phyloP scores from a whole-genome alignment of 495 filamentous ascomycete species.

The Neurospora sp. region DNA sequence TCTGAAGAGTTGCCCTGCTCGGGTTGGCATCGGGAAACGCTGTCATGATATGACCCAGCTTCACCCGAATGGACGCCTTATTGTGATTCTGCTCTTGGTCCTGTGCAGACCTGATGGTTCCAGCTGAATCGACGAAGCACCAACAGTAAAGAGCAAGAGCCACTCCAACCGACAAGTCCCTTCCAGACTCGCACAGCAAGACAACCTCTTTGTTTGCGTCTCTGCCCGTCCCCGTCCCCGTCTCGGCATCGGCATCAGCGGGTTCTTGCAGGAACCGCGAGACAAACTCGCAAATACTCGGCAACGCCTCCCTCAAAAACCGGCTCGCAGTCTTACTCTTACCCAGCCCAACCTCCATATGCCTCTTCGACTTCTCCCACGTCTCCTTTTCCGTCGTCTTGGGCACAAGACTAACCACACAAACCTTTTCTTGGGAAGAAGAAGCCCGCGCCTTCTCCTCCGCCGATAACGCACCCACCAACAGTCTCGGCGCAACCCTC shows the following conservation, averaged over 20 bases:
- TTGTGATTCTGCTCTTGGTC: constrained; percentile 34
- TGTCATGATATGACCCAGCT: constrained; percentile 68
- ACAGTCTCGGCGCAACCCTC: constrained; percentile 23
- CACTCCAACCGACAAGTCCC: constrained; percentile 34
- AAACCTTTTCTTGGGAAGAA: constrained; percentile 1
- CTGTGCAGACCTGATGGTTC: constrained; percentile 12
- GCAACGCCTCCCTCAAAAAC: constrained; percentile 58
- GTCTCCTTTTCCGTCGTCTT: constrained; percentile 20
- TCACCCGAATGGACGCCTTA: constrained; percentile 67
- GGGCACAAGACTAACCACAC: constrained; percentile 22
- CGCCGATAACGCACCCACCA: constrained; percentile 20
- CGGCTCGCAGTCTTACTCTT: constrained; percentile 64
- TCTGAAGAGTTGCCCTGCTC: constrained; percentile 69
- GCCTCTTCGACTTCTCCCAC: constrained; percentile 24
- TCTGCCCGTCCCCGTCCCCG: background rate
- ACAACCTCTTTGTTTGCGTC: constrained; percentile 15
- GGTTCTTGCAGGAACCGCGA: constrained; percentile 13
- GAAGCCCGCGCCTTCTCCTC: constrained; percentile 1
- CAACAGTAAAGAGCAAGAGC: constrained; percentile 40
- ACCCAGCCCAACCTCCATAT: constrained; percentile 55
- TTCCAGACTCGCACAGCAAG: constrained; percentile 32
- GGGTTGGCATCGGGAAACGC: constrained; percentile 69
- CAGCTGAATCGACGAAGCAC: constrained; percentile 24
- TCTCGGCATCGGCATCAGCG: background rate
- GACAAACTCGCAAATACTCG: constrained; percentile 42